Evolutionary conservation across 306 rosid species (phyloP).

Genomic region (Quercus agrifolia): DNA sequence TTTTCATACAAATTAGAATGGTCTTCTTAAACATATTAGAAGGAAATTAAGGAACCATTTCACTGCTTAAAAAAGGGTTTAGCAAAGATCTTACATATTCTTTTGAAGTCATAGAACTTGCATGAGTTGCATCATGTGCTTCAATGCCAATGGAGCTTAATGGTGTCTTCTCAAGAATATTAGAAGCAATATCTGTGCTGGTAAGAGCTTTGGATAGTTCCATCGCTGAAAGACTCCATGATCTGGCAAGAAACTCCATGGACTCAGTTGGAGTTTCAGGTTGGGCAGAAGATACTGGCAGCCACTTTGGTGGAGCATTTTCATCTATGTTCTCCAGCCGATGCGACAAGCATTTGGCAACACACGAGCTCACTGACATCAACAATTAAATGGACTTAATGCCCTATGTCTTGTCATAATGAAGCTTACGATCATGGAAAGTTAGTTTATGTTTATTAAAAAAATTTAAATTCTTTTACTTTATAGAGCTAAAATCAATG

Average conservation of each 20-base stretch:
- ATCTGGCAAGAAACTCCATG: slow-evolving; percentile 95
- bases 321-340: slow-evolving; percentile 79
- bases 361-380: slow-evolving; percentile 57
- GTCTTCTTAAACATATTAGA: not conserved
- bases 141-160: slow-evolving; percentile 29
- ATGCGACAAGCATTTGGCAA: slow-evolving; percentile 47
- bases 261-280: slow-evolving; percentile 95
- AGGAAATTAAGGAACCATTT: not conserved
- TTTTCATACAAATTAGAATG: slow-evolving; percentile 3
- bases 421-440: not conserved
- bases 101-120: slow-evolving; percentile 37
- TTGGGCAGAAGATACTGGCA: slow-evolving; percentile 40
- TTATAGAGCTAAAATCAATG: not conserved
- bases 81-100: slow-evolving; percentile 57
- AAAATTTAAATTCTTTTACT: not conserved
- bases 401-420: slow-evolving; percentile 15
- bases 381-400: slow-evolving; percentile 6
- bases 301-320: slow-evolving; percentile 46
- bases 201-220: slow-evolving; percentile 86
- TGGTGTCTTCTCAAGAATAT: slow-evolving; percentile 36
- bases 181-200: slow-evolving; percentile 35
- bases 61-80: slow-evolving; percentile 10
- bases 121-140: slow-evolving; percentile 23
- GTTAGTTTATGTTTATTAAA: slow-evolving; percentile 3
- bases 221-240: slow-evolving; percentile 92